Evolutionary conservation across 805 yeast species (phyloP).

Genomic region (Saturnispora silvae): DNA sequence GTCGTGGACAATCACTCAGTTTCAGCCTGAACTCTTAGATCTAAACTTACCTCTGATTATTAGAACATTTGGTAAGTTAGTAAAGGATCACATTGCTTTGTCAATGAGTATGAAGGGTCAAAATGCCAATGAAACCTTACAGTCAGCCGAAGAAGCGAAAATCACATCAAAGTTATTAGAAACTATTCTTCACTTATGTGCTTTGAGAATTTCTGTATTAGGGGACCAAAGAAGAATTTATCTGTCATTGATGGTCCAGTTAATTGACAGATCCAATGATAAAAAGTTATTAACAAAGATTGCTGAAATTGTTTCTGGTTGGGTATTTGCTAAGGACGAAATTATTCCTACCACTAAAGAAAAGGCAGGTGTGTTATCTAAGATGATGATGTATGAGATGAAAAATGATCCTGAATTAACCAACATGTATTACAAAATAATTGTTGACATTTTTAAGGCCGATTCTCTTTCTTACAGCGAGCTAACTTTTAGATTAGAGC

Average conservation of each 20-base stretch:
- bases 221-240: slow-evolving; percentile 93
- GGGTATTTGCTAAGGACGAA: slow-evolving; percentile 82
- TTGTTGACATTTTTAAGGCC: slow-evolving; percentile 80
- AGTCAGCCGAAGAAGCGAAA: slow-evolving; percentile 55
- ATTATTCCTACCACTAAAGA: slow-evolving; percentile 92
- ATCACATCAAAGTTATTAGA: slow-evolving; percentile 70
- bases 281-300: slow-evolving; percentile 64
- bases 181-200: slow-evolving; percentile 64
- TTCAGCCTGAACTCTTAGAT: slow-evolving; percentile 65
- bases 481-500: slow-evolving; percentile 89
- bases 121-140: slow-evolving; percentile 13
- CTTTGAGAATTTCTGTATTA: slow-evolving; percentile 71
- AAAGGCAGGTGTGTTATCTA: slow-evolving; percentile 84
- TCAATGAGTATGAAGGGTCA: slow-evolving; percentile 37
- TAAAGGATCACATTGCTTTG: slow-evolving; percentile 72
- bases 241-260: slow-evolving; percentile 73
- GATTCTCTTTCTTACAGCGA: slow-evolving; percentile 72
- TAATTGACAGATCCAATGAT: slow-evolving; percentile 82
- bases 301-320: slow-evolving; percentile 64
- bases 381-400: slow-evolving; percentile 87
- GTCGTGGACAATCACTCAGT: slow-evolving; percentile 71
- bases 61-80: slow-evolving; percentile 80
- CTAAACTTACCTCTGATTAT: slow-evolving; percentile 65
- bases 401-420: slow-evolving; percentile 76
- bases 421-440: slow-evolving; percentile 71